Base-by-base conservation (phyloP, 1,284 basidiomycete species). In the Trichosporon ovoides region DNA sequence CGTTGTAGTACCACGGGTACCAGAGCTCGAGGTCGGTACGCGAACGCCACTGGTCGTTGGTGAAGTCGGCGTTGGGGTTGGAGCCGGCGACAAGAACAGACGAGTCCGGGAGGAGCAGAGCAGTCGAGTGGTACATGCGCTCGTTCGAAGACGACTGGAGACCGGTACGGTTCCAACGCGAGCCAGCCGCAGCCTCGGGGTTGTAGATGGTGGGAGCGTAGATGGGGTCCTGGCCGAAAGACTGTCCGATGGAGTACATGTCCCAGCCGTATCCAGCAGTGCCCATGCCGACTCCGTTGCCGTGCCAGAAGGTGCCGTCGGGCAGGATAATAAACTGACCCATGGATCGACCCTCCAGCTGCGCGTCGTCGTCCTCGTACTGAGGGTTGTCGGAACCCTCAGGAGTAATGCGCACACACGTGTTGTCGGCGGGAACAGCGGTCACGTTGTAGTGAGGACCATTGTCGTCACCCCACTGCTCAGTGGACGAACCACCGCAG, bases 11-110 rank as follows among this genome's bases (percentile, higher is more conserved):
- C 62, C 66, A 72, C 7, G 76, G 76, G 71, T 72, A 78, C 73
- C 73, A 78, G 56, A 68, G 64, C 62, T 78, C 76, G 43, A 70
- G 66, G 52, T 73, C 70, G 43, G 75, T 76, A 34, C 73, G 65
- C 22, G 72, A 69, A 40, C 74, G 67, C 75, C 75, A 78, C 65
- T 77, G 74, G 9, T 56, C 53, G 56, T 65, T 69, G 58, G 72
- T 74, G 61, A 73, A 89, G 67, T 96, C 92, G 57, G 89, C 82
- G 74, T 96, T 95, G 38, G 93, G 93, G 78, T 96, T 97, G 22
- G 89, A 92, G 12, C 94, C 93, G 55, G 90, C 91, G 60, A 96
- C 83, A 59, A 96, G 77, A 50, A 97, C 86, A 3, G 88, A 89
- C 0, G 83, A 89, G 68, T 96, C 90, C 16, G 91, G 86, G 35